These are phyloP conservation scores for Gossypium rotundifolium DNA, from an alignment of 345 rosid genomes.

Conservation along the genomic window DNA sequence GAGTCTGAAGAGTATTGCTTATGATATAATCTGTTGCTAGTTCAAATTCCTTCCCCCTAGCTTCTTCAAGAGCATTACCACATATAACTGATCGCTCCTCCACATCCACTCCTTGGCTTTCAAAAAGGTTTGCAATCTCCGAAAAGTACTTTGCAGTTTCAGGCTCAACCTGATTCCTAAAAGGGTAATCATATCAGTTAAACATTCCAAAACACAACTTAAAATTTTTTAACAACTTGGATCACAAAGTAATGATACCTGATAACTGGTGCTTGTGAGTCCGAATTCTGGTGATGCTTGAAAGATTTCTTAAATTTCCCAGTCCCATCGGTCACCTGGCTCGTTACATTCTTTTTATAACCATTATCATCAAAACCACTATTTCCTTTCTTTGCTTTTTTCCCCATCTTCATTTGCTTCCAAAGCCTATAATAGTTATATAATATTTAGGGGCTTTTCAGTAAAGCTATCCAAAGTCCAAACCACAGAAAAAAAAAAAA, in stretches of 20 bases:
- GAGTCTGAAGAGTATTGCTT: constrained; percentile 69
- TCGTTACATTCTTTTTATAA: constrained; percentile 29
- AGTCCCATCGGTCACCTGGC: constrained; percentile 17
- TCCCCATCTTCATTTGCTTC: constrained; percentile 37
- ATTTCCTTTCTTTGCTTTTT: constrained; percentile 44
- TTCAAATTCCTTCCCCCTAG: constrained; percentile 28
- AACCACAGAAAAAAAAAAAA: neutral
- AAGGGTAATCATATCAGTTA: constrained; percentile 12
- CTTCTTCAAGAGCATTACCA: constrained; percentile 9
- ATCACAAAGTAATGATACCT: constrained; percentile 31
- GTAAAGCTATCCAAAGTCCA: constrained; percentile 1
- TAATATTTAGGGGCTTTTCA: neutral
- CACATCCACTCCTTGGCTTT: constrained; percentile 61
- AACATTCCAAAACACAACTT: neutral
- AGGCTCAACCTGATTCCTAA: constrained; percentile 85
- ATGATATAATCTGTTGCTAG: constrained; percentile 86
- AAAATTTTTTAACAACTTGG: neutral
- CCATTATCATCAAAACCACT: constrained; percentile 42
- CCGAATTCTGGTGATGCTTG: constrained; percentile 37
- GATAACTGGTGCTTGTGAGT: constrained; percentile 43
- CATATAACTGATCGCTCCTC: constrained; percentile 59
- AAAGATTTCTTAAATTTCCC: constrained; percentile 15
- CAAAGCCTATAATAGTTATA: constrained; percentile 22
- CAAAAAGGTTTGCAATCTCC: constrained; percentile 77
- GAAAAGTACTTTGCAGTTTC: constrained; percentile 69